These are phyloP conservation scores for Agrocybe pediades DNA, from an alignment of 768 basidiomycete species.

Conservation along the genomic window DNA sequence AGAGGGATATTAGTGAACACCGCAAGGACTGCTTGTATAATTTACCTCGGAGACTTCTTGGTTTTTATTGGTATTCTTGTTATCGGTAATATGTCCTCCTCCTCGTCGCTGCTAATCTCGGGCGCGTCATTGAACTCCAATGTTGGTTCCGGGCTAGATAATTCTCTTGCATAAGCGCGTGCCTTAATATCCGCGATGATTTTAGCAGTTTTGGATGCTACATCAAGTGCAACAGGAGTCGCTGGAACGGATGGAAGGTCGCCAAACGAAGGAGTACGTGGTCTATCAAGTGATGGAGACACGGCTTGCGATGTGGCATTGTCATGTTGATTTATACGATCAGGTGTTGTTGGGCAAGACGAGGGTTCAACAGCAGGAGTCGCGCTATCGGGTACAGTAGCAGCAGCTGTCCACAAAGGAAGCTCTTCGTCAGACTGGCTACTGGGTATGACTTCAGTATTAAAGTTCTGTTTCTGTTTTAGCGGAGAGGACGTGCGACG, in stretches of 20 bases:
- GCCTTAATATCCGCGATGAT: slow-evolving; percentile 69
- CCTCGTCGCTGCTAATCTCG: slow-evolving; percentile 57
- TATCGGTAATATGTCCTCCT: slow-evolving; percentile 24
- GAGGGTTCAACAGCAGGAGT: not conserved
- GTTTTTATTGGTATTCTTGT: slow-evolving; percentile 4
- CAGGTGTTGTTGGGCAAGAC: not conserved
- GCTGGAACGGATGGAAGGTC: slow-evolving; percentile 25
- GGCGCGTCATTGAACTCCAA: slow-evolving; percentile 44
- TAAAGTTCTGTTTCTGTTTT: slow-evolving; percentile 15
- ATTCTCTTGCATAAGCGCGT: slow-evolving; percentile 49
- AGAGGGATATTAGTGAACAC: not conserved
- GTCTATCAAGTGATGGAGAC: slow-evolving; percentile 4
- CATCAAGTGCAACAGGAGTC: slow-evolving; percentile 36
- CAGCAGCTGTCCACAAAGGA: not conserved
- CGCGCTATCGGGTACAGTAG: not conserved
- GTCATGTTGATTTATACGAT: not conserved
- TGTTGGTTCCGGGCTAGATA: slow-evolving; percentile 47
- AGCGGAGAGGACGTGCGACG: slow-evolving; percentile 37
- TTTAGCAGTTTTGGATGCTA: slow-evolving; percentile 49
- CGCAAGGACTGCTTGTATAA: no score
- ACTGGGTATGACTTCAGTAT: slow-evolving; percentile 50
- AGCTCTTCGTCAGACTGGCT: slow-evolving; percentile 59
- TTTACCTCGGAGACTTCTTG: slow-evolving; percentile 14
- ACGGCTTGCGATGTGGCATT: not conserved
- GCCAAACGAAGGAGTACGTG: slow-evolving; percentile 24